Base-by-base conservation (phyloP, 441 rosid genomes). In the Syzygium syzygioides region DNA sequence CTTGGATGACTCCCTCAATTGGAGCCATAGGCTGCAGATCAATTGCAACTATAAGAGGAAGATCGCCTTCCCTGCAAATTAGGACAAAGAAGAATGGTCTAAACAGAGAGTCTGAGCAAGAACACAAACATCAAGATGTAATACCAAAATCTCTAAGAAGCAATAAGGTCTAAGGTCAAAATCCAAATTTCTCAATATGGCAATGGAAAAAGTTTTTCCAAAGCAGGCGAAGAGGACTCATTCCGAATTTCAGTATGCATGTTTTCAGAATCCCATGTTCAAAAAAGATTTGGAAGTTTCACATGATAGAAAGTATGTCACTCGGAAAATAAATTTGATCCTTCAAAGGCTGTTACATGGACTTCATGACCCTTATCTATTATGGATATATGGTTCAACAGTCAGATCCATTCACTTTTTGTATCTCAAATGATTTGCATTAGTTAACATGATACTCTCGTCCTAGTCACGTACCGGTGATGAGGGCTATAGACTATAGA, bases 1-100 rank as follows among this genome's bases (percentile, higher is more conserved):
- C 98, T 91, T 95, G 98, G 91, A 97, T 96, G 87, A 98, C 99
- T 89, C 99, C 99, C 91, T 98, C 99, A 84, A 96, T 96, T 86
- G 98, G 99, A 90, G 98, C 99, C 99, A 98, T 98, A 52, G 99
- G 99, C 93, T 98, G 99, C 92, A 98, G 93, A 92, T 97, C 99
- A 86, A 96, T 97, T 85, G 99, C 99, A 86, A 98, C 98, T 66
- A 98, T 98, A 85, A 97, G 99, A 71, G 99, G 98, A 90, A 89
- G 94, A 90, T 93, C 95, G 89, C 90, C 91, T 60, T 94, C 94
- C 93, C 98, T 98, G 93, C 88, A 93, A 89, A 86, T 90, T 79
- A 66, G 32, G 68, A 54, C 55, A n/a, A 80, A 59, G 20, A 19
- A 80, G 56, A 57, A 89, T 56, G 68, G 86, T 66, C 86, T 60